Conservation (phyloP, 306 rosid genomes). For the Fragaria iinumae region DNA sequence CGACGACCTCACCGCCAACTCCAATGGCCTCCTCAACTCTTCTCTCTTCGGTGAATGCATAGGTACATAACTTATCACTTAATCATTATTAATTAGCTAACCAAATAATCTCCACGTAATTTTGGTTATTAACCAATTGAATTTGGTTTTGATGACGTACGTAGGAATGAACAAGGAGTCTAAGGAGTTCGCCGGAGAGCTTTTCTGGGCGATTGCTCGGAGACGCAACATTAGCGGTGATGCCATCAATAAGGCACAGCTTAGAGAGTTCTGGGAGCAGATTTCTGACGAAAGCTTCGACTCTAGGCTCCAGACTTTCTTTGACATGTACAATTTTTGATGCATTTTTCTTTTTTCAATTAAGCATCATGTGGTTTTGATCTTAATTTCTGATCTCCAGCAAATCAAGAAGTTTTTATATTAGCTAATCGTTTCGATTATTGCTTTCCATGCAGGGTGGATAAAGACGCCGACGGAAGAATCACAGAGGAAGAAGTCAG, state of each 20-base stretch:
- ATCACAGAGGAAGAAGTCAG: constrained; percentile 53
- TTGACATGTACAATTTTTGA: constrained; percentile 44
- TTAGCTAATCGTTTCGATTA: not conserved
- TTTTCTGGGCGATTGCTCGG: constrained; percentile 53
- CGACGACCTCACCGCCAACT: constrained; percentile 38
- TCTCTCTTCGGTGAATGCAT: constrained; percentile 60
- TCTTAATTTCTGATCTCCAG: not conserved
- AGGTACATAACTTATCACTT: constrained; percentile 21
- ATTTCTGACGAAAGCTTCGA: constrained; percentile 57
- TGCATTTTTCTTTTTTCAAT: not conserved
- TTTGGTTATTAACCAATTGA: not conserved
- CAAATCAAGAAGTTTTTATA: not conserved
- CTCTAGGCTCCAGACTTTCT: constrained; percentile 56
- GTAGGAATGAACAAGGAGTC: constrained; percentile 62
- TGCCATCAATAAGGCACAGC: constrained; percentile 40
- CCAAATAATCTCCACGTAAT: not conserved
- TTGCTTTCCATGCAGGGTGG: constrained; percentile 42
- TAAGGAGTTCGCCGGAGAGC: constrained; percentile 58
- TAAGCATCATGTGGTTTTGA: not conserved
- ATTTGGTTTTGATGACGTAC: not conserved
- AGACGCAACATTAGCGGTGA: constrained; percentile 40
- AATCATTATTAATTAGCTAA: not conserved
- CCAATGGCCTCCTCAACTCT: constrained; percentile 45
- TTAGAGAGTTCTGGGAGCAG: constrained; percentile 52
- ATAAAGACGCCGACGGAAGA: constrained; percentile 59